Evolutionary conservation across 306 rosid genomes (phyloP), one percentile per base, ranked within the genome.

Genomic region (Vicia sativa): DNA sequence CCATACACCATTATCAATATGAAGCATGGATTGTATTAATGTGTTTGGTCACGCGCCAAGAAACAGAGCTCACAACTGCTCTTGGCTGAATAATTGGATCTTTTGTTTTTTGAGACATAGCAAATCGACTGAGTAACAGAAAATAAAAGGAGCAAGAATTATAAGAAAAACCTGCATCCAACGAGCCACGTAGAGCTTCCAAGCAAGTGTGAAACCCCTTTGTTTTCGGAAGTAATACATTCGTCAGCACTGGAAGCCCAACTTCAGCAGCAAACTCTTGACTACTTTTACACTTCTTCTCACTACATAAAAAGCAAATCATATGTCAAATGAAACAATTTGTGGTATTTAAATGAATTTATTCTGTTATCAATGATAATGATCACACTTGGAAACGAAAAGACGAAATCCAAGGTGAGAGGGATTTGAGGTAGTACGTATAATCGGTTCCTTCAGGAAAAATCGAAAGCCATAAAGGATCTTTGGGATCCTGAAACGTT

Each of bases 371-470:
- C 25, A 54, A 53, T 38, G 44, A 59, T 68, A 65, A 70, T 26
- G 38, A 44, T 35, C 56, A 67, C 53, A 54, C 0, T 56, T 28
- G 19, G 67, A 70, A 75, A 64, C n/a, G 48, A 54, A 57, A 73
- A 49, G 23, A 54, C 1, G 25, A 50, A 61, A 71, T 56, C 21
- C 39, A 71, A 65, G 54, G 55, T 48, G 74, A 65, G 65, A 78
- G 69, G 75, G 71, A 77, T 61, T 58, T 42, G n/a, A 52, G 73
- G 80, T 18, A 76, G 65, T 90, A 90, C 99, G 83, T 84, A 64
- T 78, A 95, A 77, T 90, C 96, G 13, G 99, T 95, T 87, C 99
- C 99, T 84, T 95, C 99, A 1, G 99, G 99, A 72, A 95, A 95
- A 72, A 95, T 52, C 38, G 96, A 87, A 0, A 95, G 91, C 97